Base-by-base conservation (phyloP, 495 filamentous ascomycete genomes). In the Penicillium paradoxum region DNA sequence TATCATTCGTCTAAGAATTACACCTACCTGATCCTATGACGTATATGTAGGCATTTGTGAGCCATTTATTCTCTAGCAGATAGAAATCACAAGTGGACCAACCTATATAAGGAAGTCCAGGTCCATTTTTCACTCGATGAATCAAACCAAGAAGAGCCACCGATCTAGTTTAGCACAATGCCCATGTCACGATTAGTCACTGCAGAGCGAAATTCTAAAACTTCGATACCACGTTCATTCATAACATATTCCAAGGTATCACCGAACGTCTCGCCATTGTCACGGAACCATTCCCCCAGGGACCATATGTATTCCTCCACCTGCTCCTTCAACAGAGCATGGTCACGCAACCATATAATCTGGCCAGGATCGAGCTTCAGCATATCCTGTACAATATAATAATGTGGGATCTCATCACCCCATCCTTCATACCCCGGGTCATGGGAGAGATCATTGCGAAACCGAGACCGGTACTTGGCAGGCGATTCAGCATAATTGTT, bases 321-420 rank as follows among this genome's bases (percentile, higher is more conserved):
- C 56, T 78, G 71, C 41, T 72, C 67, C 60, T 82, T 84, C 17
- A 76, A 51, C 40, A 69, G 71, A 13, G 76, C 76, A 55, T 78
- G 69, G 41, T 81, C 73, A 34, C 76, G 76, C 50, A 85, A 62
- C 70, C 74, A 79, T 49, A 85, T 58, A 2, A 84, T 64, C 57
- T 84, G 79, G 9, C 70, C 74, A 10, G 82, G 82, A 52, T 83
- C 73, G 18, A 85, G 70, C 65, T 85, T 84, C 65, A 84, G 69
- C 82, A 85, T 83, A 54, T 84, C 82, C 62, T 84, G 79, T 21
- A 85, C 73, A 17, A 84, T 71, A 53, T 84, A 84, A 62, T 84
- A 84, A 47, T 84, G 81, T 33, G 69, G 67, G 36, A 83, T 79
- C 50, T 83, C 81, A 54, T 84, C 81, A 25, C 82, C 82, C 82